Percentiles rank a stretch among this genome's conserved stretches.
phyloP scores from a whole-genome alignment of 1,139 yeast genomes.

The Yamadazyma jaroonii region DNA sequence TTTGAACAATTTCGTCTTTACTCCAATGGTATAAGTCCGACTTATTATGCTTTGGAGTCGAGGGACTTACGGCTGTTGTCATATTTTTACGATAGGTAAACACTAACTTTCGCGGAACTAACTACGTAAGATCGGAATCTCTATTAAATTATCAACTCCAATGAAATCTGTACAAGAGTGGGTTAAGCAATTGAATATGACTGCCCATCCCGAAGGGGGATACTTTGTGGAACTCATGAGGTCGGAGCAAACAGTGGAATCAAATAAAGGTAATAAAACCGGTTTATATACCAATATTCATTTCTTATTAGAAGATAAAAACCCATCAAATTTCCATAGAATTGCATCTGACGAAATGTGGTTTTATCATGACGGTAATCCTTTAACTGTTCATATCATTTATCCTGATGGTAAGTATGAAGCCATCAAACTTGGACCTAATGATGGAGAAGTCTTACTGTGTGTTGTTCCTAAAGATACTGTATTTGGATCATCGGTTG shows the following conservation, averaged over 20 bases:
- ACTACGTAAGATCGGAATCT: too few relatives aligned
- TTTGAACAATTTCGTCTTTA: constrained; percentile 26
- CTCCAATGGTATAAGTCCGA: constrained; percentile 17
- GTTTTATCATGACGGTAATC: constrained; percentile 19
- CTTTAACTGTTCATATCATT: constrained; percentile 19
- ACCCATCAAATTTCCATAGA: constrained; percentile 20
- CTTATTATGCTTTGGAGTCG: constrained; percentile 5
- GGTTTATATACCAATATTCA: constrained; percentile 18
- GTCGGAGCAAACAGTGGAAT: constrained; percentile 12
- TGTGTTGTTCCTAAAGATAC: constrained; percentile 18
- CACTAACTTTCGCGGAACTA: background rate
- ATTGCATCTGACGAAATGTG: constrained; percentile 19
- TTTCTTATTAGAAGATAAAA: constrained; percentile 16
- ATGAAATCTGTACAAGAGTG: constrained; percentile 15
- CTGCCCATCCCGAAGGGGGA: constrained; percentile 20
- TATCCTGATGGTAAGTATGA: constrained; percentile 15
- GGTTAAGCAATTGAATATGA: constrained; percentile 14
- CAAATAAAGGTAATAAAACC: constrained; percentile 17
- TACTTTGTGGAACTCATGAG: constrained; percentile 14
- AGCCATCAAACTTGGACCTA: constrained; percentile 14
- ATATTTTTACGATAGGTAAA: background rate
- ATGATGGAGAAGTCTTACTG: constrained; percentile 17
- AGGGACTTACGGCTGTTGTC: background rate
- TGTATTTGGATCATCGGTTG: constrained; percentile 19
- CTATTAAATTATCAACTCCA: background rate